Conservation (phyloP, 257 asterid species). For the Solanum tarijense region DNA sequence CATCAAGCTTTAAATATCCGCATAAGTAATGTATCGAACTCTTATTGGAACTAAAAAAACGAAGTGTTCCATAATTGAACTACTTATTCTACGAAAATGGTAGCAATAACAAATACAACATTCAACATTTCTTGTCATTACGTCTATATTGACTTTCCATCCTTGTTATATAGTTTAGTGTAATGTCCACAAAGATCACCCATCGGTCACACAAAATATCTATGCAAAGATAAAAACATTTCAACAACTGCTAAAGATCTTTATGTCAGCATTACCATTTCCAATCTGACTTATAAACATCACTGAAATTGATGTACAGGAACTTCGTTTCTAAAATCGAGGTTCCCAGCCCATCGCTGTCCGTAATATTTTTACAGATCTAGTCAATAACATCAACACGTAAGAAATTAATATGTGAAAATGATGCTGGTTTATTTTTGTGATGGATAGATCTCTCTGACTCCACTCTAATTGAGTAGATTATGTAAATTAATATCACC, state of each 20-base stretch:
- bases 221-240: not conserved
- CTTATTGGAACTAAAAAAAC: not conserved
- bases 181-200: not conserved
- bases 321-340: not conserved
- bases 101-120: not conserved
- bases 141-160: not conserved
- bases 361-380: not conserved
- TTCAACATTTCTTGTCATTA: not conserved
- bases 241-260: not conserved
- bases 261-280: not conserved
- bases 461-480: not conserved
- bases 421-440: not conserved
- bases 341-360: not conserved
- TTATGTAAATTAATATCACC: not conserved
- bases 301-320: not conserved
- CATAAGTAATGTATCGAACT: not conserved
- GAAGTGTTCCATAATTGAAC: not conserved
- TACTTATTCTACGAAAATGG: not conserved
- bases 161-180: not conserved
- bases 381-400: not conserved
- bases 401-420: not conserved
- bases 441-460: not conserved
- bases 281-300: not conserved
- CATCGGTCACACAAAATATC: not conserved
- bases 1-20: not conserved